A percentile compares a stretch with the other conserved stretches of the same genome.
Evolutionary conservation across 495 filamentous ascomycete species (phyloP).

Genomic region (Pyrenopolyporus hunteri): DNA sequence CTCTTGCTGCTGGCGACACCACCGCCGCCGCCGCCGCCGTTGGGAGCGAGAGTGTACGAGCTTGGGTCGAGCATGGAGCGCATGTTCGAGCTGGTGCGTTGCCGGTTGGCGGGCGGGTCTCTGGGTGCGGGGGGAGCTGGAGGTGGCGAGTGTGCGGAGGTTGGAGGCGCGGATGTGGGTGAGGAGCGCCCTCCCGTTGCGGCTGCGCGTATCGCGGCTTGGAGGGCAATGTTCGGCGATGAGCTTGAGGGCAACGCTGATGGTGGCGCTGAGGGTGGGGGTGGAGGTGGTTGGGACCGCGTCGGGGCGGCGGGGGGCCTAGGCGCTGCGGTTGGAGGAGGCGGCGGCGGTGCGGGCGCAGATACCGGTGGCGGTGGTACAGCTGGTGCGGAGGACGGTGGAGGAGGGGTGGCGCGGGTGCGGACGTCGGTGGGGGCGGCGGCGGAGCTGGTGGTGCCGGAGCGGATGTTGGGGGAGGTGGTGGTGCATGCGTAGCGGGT

Average conservation of each 20-base stretch:
- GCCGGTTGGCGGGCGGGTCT: slow-evolving; percentile 36
- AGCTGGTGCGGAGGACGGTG: slow-evolving; percentile 56
- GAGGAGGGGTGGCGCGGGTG: slow-evolving; percentile 61
- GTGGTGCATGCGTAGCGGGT: slow-evolving; percentile 57
- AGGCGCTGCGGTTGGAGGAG: slow-evolving; percentile 35
- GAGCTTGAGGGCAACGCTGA: slow-evolving; percentile 46
- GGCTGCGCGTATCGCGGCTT: slow-evolving; percentile 57
- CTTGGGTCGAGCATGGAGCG: slow-evolving; percentile 72
- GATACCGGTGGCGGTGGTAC: slow-evolving; percentile 57
- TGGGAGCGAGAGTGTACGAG: slow-evolving; percentile 71
- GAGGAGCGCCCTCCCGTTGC: slow-evolving; percentile 53
- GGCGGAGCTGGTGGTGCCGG: slow-evolving; percentile 59
- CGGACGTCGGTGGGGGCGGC: slow-evolving; percentile 49
- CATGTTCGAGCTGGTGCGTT: slow-evolving; percentile 41
- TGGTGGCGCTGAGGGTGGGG: slow-evolving; percentile 55
- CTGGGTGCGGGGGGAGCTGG: slow-evolving; percentile 32
- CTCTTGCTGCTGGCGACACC: slow-evolving; percentile 42
- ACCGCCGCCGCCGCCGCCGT: slow-evolving; percentile 46
- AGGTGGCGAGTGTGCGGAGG: slow-evolving; percentile 45
- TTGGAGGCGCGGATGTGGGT: slow-evolving; percentile 45
- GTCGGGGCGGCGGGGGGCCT: slow-evolving; percentile 45
- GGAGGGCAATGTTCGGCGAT: slow-evolving; percentile 54
- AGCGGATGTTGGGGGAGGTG: slow-evolving; percentile 57
- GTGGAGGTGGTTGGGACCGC: slow-evolving; percentile 58
- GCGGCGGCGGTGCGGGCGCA: slow-evolving; percentile 56